These are phyloP conservation scores for Claviceps digitariae DNA, from an alignment of 2,329 filamentous ascomycete genomes.

Conservation along the genomic window DNA sequence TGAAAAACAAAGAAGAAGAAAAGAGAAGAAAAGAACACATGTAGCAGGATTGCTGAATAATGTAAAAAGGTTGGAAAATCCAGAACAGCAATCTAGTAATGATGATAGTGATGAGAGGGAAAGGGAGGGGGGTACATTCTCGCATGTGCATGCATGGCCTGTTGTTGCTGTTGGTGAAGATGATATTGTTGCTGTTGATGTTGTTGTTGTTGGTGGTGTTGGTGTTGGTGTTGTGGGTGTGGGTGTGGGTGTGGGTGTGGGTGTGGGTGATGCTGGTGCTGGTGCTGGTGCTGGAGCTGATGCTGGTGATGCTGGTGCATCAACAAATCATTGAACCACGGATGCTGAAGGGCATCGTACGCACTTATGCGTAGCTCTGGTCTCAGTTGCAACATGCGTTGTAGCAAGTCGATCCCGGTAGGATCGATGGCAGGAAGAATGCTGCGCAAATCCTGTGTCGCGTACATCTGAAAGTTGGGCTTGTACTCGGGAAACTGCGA, in stretches of 20 bases:
- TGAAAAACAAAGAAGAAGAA: neutral
- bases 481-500: conserved; percentile 97
- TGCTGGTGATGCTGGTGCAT: conserved; percentile 27
- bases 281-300: conserved; percentile 7
- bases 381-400: conserved; percentile 81
- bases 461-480: conserved; percentile 83
- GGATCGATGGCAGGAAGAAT: conserved; percentile 87
- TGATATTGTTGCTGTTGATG: conserved; percentile 25
- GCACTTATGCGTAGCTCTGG: conserved; percentile 88
- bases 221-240: conserved; percentile 28
- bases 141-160: conserved; percentile 29
- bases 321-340: conserved; percentile 75
- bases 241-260: conserved; percentile 27
- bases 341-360: conserved; percentile 72
- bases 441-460: conserved; percentile 74
- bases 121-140: conserved; percentile 26
- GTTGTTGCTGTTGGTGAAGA: conserved; percentile 10
- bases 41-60: neutral
- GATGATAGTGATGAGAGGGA: conserved; percentile 24
- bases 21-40: neutral
- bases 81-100: conserved; percentile 16
- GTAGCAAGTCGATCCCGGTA: conserved; percentile 72
- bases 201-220: conserved; percentile 30
- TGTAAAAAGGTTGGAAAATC: neutral
- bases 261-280: conserved; percentile 33